Evolutionary conservation across 2,329 filamentous ascomycete genomes (phyloP).

Genomic region (Remersonia thermophila): DNA sequence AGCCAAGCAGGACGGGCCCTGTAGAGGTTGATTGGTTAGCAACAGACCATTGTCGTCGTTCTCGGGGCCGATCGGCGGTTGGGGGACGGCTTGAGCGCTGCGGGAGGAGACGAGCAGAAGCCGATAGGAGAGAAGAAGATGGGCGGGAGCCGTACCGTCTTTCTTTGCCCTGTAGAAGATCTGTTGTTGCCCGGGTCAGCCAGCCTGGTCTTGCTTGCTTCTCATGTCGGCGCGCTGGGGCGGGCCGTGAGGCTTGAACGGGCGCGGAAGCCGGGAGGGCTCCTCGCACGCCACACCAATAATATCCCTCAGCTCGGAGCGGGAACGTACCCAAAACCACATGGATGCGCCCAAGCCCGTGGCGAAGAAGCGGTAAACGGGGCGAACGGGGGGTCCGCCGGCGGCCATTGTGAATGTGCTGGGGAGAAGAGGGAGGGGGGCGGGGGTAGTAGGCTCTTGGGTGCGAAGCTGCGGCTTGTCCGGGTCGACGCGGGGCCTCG

Average conservation of each 20-base stretch:
- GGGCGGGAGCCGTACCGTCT: slow-evolving; percentile 49
- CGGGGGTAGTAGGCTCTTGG: background rate
- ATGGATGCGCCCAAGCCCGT: slow-evolving; percentile 87
- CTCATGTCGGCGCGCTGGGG: no score
- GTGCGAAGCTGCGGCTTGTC: background rate
- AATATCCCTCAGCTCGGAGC: background rate
- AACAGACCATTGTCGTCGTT: background rate
- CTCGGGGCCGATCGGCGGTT: no score
- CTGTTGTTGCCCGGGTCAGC: slow-evolving; percentile 8
- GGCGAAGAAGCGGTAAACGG: slow-evolving; percentile 70
- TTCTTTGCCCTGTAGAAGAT: slow-evolving; percentile 97
- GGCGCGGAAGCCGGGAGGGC: no score
- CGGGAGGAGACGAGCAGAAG: no score
- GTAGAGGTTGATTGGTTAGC: slow-evolving; percentile 7
- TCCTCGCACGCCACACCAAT: background rate
- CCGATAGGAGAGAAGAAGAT: background rate
- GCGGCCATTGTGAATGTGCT: slow-evolving; percentile 24
- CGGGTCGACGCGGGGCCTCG: background rate
- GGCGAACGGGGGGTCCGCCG: slow-evolving; percentile 34
- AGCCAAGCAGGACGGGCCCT: slow-evolving; percentile 71
- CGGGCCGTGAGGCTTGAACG: no score
- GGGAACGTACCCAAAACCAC: slow-evolving; percentile 84
- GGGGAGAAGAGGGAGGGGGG: slow-evolving; percentile 3
- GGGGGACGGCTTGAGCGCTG: background rate
- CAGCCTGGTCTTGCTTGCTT: no score